A percentile compares a stretch with the other conserved stretches of the same genome.
Evolutionary conservation across 2,329 filamentous ascomycete species (phyloP).

Genomic region (Scopulariopsis brevicaulis): DNA sequence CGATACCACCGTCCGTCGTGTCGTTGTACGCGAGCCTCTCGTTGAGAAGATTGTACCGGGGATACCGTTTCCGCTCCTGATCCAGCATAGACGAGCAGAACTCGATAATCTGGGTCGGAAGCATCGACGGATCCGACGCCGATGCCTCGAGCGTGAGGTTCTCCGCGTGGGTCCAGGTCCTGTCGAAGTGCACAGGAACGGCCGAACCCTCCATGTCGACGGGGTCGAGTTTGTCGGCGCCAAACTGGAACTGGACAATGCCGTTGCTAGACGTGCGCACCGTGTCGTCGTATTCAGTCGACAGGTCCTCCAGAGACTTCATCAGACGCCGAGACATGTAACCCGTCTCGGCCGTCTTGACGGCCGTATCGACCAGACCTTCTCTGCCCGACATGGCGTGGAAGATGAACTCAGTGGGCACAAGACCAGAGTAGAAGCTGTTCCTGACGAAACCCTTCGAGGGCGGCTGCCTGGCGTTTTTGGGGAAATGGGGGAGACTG

Average conservation of each 20-base stretch:
- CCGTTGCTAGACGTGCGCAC: slow-evolving; percentile 81
- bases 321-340: slow-evolving; percentile 98
- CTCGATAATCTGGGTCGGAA: slow-evolving; percentile 60
- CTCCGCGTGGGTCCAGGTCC: slow-evolving; percentile 78
- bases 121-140: slow-evolving; percentile 53
- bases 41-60: slow-evolving; percentile 48
- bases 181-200: slow-evolving; percentile 82
- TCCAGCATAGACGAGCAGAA: slow-evolving; percentile 59
- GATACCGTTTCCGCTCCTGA: slow-evolving; percentile 53
- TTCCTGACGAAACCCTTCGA: slow-evolving; percentile 96
- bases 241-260: slow-evolving; percentile 95
- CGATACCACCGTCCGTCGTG: slow-evolving; percentile 54
- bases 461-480: slow-evolving; percentile 81
- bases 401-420: slow-evolving; percentile 90
- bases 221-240: slow-evolving; percentile 89
- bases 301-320: slow-evolving; percentile 95
- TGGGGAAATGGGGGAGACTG: slow-evolving; percentile 88
- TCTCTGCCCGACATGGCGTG: slow-evolving; percentile 98
- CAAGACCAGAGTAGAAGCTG: slow-evolving; percentile 89
- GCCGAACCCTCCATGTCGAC: slow-evolving; percentile 96
- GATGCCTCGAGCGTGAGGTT: slow-evolving; percentile 65
- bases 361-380: slow-evolving; percentile 95
- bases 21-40: slow-evolving; percentile 60
- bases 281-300: slow-evolving; percentile 86
- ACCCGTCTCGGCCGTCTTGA: slow-evolving; percentile 97